Base-by-base conservation (phyloP, 257 asterid species). In the Fraxinus cuspidata region DNA sequence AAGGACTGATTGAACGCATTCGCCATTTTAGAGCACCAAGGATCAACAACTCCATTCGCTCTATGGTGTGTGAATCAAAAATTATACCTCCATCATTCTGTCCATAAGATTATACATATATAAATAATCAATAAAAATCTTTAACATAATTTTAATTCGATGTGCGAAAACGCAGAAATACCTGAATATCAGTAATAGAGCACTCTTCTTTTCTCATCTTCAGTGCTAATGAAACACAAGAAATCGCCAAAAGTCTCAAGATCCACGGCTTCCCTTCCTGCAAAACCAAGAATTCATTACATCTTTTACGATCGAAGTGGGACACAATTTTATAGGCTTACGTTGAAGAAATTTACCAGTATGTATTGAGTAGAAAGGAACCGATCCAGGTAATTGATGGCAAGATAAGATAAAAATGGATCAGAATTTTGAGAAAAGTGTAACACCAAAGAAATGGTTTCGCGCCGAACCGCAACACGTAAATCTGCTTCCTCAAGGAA, bases 11-110 rank as follows among this genome's bases (percentile, higher is more conserved):
- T 3, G 97, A 92, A 27, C 93, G 85, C 97, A 88, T 89, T 81
- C 97, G 40, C 97, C 97, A 92, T 80, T 88, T 78, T 1, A 92
- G 87, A 74, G 91, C 89, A 49, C 90, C 92, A 37, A 92, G 93
- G 15, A 92, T 86, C 64, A 89, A 73, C 81, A 87, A 74, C 78
- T 92, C 97, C 96, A 88, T 92, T 80, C 90, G 80, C 78, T 84
- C 85, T n/a, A 89, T 80, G 3, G 87, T 83, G 0, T 38, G 11
- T 0, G 69, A 38, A 82, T 86, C 89, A 10, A 90, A 79, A 18
- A 82, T 79, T 7, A 85, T 49, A 2, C 83, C 88, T 32, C 83
- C 88, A 51, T 78, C 87, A 49, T 77, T 35, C 90, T 89, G 82
- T 35, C 23, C 15, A 13, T 35, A 1, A 64, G 19, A 38, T 38